phyloP scores from a whole-genome alignment of 1,284 basidiomycete species.

The Cystobasidium slooffiae region DNA sequence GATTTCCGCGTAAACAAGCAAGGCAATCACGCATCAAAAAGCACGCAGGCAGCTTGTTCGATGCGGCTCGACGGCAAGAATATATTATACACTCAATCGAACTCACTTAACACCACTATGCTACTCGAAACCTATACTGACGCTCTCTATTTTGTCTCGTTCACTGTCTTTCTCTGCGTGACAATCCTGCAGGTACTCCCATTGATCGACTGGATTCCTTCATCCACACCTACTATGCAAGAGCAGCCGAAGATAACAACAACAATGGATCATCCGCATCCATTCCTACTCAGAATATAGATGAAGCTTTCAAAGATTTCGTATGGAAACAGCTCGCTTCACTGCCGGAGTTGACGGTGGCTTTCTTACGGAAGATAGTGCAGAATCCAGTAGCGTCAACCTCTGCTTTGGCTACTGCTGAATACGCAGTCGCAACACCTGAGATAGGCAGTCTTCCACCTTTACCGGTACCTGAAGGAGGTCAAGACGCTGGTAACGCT shows the following conservation, averaged over 20 bases:
- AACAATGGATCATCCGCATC: not conserved
- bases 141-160: constrained; percentile 66
- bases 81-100: not conserved
- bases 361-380: constrained; percentile 54
- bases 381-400: not conserved
- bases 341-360: constrained; percentile 72
- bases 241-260: not conserved
- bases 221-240: constrained; percentile 28
- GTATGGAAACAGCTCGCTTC: constrained; percentile 76
- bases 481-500: not conserved
- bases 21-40: not conserved
- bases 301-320: constrained; percentile 75
- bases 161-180: constrained; percentile 61
- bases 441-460: not conserved
- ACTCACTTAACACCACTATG: not conserved
- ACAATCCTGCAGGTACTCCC: constrained; percentile 57
- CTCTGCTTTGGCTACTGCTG: too few species aligned
- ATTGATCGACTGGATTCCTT: constrained; percentile 33
- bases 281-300: constrained; percentile 64
- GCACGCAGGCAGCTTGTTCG: constrained; percentile 10
- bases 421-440: not conserved
- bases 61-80: constrained; percentile 4
- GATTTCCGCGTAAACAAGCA: constrained; percentile 24
- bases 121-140: constrained; percentile 57
- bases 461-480: not conserved